phyloP scores from a whole-genome alignment of 1,284 basidiomycete genomes.

The Boletus sp. region DNA sequence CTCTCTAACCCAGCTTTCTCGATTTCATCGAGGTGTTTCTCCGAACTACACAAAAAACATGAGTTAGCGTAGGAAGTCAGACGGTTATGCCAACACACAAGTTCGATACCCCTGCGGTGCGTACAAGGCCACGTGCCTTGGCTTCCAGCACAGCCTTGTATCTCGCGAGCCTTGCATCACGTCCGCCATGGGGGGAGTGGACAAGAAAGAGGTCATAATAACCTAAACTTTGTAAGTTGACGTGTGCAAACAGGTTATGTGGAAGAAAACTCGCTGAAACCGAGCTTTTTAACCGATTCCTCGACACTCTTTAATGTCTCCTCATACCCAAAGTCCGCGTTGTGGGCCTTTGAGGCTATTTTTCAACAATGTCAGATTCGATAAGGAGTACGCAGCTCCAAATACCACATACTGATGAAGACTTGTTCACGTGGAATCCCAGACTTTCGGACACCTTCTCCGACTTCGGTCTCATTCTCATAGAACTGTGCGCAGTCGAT shows the following conservation, averaged over 20 bases:
- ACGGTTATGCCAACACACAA: slow-evolving; percentile 39
- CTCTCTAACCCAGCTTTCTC: slow-evolving; percentile 36
- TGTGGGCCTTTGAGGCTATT: slow-evolving; percentile 24
- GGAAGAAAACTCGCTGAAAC: slow-evolving; percentile 28
- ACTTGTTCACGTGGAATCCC: slow-evolving; percentile 28
- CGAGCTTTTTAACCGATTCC: slow-evolving; percentile 39
- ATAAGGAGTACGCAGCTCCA: not conserved
- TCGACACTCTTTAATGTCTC: slow-evolving; percentile 36
- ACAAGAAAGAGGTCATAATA: slow-evolving; percentile 64
- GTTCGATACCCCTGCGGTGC: slow-evolving; percentile 62
- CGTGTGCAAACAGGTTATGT: not conserved
- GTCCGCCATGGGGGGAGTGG: slow-evolving; percentile 51
- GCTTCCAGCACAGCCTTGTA: slow-evolving; percentile 46
- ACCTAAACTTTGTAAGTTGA: slow-evolving; percentile 26
- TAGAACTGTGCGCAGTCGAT: slow-evolving; percentile 28
- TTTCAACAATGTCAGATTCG: not conserved
- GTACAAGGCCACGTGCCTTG: slow-evolving; percentile 51
- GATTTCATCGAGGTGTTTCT: slow-evolving; percentile 47
- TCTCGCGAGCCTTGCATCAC: slow-evolving; percentile 42
- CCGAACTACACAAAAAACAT: slow-evolving; percentile 19
- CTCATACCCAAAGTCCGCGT: slow-evolving; percentile 32
- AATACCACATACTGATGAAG: slow-evolving; percentile 27
- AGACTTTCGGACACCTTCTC: slow-evolving; percentile 21
- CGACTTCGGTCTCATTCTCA: slow-evolving; percentile 26
- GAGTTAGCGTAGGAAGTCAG: not conserved